Evolutionary conservation across 352 stramenopile species (phyloP).

Genomic region (Phytophthora podocarpi): DNA sequence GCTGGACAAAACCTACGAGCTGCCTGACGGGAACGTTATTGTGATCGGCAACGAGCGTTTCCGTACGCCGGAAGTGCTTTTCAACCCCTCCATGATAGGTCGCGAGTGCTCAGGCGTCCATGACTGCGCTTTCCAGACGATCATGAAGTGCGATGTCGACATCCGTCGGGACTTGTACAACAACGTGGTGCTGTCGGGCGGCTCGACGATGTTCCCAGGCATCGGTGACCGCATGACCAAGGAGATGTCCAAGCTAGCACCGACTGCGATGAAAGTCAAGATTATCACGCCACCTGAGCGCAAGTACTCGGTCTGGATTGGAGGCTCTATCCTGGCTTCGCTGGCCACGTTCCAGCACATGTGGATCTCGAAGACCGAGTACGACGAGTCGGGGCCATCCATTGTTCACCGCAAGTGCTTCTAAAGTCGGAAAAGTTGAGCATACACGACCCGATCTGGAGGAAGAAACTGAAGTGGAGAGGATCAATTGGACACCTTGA

Average conservation of each 20-base stretch:
- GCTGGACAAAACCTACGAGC: slow-evolving; percentile 96
- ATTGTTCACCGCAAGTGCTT: slow-evolving; percentile 98
- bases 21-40: slow-evolving; percentile 98
- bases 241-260: slow-evolving; percentile 89
- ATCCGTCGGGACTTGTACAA: slow-evolving; percentile 95
- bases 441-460: slow-evolving; percentile 4
- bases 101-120: slow-evolving; percentile 85
- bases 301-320: slow-evolving; percentile 98
- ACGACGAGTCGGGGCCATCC: slow-evolving; percentile 95
- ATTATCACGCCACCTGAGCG: slow-evolving; percentile 93
- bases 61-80: slow-evolving; percentile 95
- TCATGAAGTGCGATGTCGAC: slow-evolving; percentile 93
- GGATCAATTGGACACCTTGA: slow-evolving; percentile 33
- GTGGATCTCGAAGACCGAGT: slow-evolving; percentile 98
- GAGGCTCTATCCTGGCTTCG: slow-evolving; percentile 96
- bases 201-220: slow-evolving; percentile 96
- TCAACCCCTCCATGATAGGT: slow-evolving; percentile 95
- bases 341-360: slow-evolving; percentile 98
- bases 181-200: slow-evolving; percentile 97
- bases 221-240: slow-evolving; percentile 95
- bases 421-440: slow-evolving; percentile 50
- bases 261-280: slow-evolving; percentile 96
- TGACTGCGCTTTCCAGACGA: slow-evolving; percentile 76
- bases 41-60: slow-evolving; percentile 97
- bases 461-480: neutral